phyloP scores from a whole-genome alignment of 345 rosid species.

The Gossypium herbaceum region DNA sequence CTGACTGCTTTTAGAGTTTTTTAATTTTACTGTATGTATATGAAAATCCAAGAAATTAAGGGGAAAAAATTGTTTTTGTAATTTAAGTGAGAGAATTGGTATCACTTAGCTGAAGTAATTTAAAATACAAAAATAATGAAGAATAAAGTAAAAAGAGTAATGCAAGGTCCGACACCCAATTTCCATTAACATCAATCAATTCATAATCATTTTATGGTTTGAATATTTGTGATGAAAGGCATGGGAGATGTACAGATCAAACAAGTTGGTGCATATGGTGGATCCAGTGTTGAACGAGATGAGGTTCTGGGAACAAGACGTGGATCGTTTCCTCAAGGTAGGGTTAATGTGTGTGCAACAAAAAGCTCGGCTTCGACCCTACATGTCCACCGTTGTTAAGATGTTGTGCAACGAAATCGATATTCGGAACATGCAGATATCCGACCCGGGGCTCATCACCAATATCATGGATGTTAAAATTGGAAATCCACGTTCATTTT shows the following conservation, averaged over 20 bases:
- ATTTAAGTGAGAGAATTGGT: no score
- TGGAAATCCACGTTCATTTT: conserved; percentile 6
- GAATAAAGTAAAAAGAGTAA: no score
- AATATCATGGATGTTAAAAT: conserved; percentile 14
- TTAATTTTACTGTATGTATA: no score
- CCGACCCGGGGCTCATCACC: conserved; percentile 12
- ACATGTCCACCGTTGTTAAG: conserved; percentile 25
- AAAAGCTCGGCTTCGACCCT: neutral
- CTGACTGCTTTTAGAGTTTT: no score
- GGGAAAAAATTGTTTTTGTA: no score
- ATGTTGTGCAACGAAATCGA: conserved; percentile 30
- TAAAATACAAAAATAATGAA: no score
- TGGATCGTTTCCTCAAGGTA: neutral
- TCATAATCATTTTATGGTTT: neutral
- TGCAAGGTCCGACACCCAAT: no score
- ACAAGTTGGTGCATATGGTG: neutral
- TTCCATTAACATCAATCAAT: neutral
- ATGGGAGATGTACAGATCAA: conserved; percentile 12
- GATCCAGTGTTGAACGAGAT: neutral
- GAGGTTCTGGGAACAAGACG: neutral
- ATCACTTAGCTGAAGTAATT: no score
- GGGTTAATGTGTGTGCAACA: conserved; percentile 2
- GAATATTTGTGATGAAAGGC: neutral
- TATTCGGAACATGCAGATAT: neutral
- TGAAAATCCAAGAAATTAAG: no score